Percentiles rank a stretch among this genome's conserved stretches.
These are phyloP conservation scores for Yamadazyma atmosphaerica DNA, from an alignment of 1,139 yeast genomes.

Conservation along the genomic window DNA sequence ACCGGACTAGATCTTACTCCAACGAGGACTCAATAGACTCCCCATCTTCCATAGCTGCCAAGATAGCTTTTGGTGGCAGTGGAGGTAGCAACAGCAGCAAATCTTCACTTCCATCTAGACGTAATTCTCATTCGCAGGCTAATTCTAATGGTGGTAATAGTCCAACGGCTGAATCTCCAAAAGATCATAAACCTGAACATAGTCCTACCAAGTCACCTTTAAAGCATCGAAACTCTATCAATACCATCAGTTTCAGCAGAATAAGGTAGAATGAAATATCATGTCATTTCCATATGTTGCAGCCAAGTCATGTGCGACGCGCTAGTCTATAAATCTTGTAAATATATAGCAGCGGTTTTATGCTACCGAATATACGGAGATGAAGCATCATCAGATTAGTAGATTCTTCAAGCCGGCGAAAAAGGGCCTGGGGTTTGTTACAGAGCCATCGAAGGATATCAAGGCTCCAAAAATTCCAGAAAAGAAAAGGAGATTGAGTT, in stretches of 20 bases:
- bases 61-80: conserved; percentile 24
- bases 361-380: too few species aligned
- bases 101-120: conserved; percentile 10
- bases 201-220: conserved; percentile 8
- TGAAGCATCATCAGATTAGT: conserved; percentile 31
- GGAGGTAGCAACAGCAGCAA: conserved; percentile 20
- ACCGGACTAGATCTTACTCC: conserved; percentile 3
- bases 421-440: conserved; percentile 4
- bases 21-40: conserved; percentile 14
- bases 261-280: too few species aligned
- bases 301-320: neutral
- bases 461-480: too few species aligned
- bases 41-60: conserved; percentile 34
- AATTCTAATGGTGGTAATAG: neutral
- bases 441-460: neutral
- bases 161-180: conserved; percentile 1
- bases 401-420: conserved; percentile 21
- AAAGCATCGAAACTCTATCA: conserved; percentile 16
- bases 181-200: neutral
- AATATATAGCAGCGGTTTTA: neutral
- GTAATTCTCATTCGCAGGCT: conserved; percentile 7
- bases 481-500: too few species aligned
- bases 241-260: conserved; percentile 33
- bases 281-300: too few species aligned
- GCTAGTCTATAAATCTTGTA: too few species aligned